A percentile compares a stretch with the other conserved stretches of the same genome.
phyloP scores from a whole-genome alignment of 139 green algal genomes.

The Prasinococcaceae sp. region DNA sequence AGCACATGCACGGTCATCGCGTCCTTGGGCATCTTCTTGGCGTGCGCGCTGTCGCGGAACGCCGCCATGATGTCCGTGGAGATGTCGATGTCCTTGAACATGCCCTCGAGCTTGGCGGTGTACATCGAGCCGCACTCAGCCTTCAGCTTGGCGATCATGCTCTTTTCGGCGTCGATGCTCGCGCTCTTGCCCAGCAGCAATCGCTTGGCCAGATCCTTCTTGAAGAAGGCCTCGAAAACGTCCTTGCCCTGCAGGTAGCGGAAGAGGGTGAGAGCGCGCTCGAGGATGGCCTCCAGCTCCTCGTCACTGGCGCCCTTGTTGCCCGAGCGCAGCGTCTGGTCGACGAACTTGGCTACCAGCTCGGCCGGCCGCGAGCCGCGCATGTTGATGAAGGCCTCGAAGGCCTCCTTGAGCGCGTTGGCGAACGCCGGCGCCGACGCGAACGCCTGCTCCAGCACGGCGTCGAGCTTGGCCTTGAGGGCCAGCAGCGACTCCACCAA shows the following conservation, averaged over 20 bases:
- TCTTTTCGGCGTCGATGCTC: conserved; percentile 84
- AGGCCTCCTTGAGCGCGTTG: conserved; percentile 70
- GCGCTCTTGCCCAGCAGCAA: conserved; percentile 55
- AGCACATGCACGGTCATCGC: conserved; percentile 83
- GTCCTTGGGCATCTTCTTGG: conserved; percentile 34
- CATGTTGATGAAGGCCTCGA: conserved; percentile 87
- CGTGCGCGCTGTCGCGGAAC: conserved; percentile 36
- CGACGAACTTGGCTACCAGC: conserved; percentile 92
- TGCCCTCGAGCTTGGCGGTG: conserved; percentile 95
- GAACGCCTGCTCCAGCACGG: conserved; percentile 24
- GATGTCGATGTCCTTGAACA: conserved; percentile 89
- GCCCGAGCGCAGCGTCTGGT: conserved; percentile 57
- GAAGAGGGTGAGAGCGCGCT: conserved; percentile 81
- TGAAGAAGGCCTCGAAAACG: conserved; percentile 99
- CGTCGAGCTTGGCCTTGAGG: conserved; percentile 62
- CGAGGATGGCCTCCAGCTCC: conserved; percentile 71
- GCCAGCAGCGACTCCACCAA: conserved; percentile 74
- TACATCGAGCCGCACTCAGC: conserved; percentile 89
- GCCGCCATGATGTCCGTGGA: conserved; percentile 55
- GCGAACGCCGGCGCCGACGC: conserved; percentile 44
- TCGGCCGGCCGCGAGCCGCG: conserved; percentile 59
- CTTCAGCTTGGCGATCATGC: conserved; percentile 90
- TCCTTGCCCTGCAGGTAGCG: conserved; percentile 94
- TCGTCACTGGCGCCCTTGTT: conserved; percentile 64
- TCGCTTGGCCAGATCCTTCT: conserved; percentile 94